Base-by-base conservation (phyloP, 1,284 basidiomycete genomes). In the Moesziomyces aphidis region DNA sequence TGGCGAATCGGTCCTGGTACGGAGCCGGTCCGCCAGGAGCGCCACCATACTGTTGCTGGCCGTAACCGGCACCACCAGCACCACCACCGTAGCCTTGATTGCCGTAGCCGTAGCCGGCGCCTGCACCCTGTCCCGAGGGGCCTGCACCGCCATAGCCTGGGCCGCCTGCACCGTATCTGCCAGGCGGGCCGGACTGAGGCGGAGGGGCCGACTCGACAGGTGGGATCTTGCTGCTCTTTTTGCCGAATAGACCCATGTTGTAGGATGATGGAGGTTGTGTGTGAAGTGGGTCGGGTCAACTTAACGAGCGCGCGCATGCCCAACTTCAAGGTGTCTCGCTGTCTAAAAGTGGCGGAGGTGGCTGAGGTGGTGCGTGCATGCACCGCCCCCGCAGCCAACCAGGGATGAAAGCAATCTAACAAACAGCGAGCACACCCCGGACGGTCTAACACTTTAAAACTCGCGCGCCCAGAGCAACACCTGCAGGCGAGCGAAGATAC, bases 241-340 rank as follows among this genome's bases (percentile, higher is more conserved):
- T 74, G 36, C 71, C 66, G 52, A 74, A 74, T 1, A 74, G 55
- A 49, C 71, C 71, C 71, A 74, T 74, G 22, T 46, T 71, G 17
- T 19, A 7, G 6, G 19, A 8, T 19, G 39, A 15, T 19, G 39
- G 39, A 19, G 19, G 15, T 17, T 42, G 17, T 42, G 39, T 42
- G 39, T 5, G 31, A 11, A 34, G 39, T 42, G 39, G 15, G 19
- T 34, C 8, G 31, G 31, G 31, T 34, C 1, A 8, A 3, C 2
- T 24, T 24, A 24, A 2, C n/a, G 31, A 9, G 31, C 31, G 31
- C 31, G 31, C 13, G 31, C 11, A 34, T 31, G 28, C 23, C 23
- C 26, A 28, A 6, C 26, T 28, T 6, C 31, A 13, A 34, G 31
- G 4, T 4, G 31, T 13, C 4, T 34, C 31, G 39, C 39, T 42